A percentile compares a stretch with the other conserved stretches of the same genome.
Conservation (phyloP, 305 asterid genomes). For the Galium porrigens region DNA sequence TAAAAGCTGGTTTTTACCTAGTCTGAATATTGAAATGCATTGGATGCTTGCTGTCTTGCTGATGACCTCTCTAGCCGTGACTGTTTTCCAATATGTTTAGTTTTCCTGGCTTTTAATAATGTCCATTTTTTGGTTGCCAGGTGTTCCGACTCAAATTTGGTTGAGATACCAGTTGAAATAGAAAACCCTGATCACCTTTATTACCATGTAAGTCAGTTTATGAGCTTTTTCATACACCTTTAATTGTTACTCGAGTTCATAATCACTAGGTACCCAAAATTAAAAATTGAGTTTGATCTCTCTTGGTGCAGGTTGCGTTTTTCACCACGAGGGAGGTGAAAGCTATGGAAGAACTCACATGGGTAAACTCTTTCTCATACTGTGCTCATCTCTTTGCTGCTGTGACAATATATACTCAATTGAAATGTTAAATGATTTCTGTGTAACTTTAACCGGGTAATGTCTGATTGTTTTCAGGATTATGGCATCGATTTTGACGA, state of each 20-base stretch:
- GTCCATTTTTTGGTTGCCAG: slow-evolving; percentile 27
- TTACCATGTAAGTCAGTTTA: slow-evolving; percentile 49
- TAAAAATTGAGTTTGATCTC: slow-evolving; percentile 1
- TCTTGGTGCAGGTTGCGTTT: slow-evolving; percentile 57
- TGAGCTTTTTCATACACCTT: slow-evolving; percentile 14
- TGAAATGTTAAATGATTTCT: not conserved
- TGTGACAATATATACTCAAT: not conserved
- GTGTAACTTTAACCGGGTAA: not conserved
- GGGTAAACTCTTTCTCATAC: slow-evolving; percentile 36
- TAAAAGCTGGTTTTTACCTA: not conserved
- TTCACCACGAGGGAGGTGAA: slow-evolving; percentile 74
- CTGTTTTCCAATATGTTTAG: not conserved
- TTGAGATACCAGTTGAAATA: slow-evolving; percentile 86
- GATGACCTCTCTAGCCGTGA: not conserved
- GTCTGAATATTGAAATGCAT: not conserved
- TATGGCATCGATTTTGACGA: slow-evolving; percentile 91
- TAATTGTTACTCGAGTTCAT: slow-evolving; percentile 15
- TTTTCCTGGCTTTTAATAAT: not conserved
- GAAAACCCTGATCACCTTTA: slow-evolving; percentile 89
- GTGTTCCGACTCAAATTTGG: slow-evolving; percentile 68
- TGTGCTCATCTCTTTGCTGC: not conserved
- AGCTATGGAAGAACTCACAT: slow-evolving; percentile 93
- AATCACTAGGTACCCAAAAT: slow-evolving; percentile 1
- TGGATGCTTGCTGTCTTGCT: not conserved
- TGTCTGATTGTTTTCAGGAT: slow-evolving; percentile 38